Evolutionary conservation across 495 filamentous ascomycete species (phyloP).

Genomic region (Daldinia bambusicola): DNA sequence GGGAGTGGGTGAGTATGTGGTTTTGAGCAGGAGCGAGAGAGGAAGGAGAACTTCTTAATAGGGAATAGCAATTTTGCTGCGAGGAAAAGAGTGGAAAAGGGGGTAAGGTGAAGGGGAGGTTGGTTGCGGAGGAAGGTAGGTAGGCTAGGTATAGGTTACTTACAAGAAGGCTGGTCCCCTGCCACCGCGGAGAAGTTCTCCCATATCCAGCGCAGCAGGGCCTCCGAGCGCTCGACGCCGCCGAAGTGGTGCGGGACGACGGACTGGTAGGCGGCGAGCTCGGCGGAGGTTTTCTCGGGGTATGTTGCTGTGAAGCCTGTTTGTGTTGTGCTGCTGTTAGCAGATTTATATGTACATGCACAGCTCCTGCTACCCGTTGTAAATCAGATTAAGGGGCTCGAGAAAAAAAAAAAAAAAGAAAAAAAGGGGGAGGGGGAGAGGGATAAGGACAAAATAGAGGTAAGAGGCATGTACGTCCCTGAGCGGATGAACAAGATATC

Average conservation of each 20-base stretch:
- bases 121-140: too few species aligned
- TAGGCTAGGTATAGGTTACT: too few species aligned
- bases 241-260: slow-evolving; percentile 54
- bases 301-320: slow-evolving; percentile 59
- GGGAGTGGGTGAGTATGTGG: not conserved
- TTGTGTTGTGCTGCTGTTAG: slow-evolving; percentile 9
- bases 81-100: too few species aligned
- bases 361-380: too few species aligned
- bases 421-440: not conserved
- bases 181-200: slow-evolving; percentile 61
- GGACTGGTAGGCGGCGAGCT: slow-evolving; percentile 50
- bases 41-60: too few species aligned
- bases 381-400: too few species aligned
- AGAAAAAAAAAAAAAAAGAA: not conserved
- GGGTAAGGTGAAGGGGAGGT: too few species aligned
- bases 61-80: too few species aligned
- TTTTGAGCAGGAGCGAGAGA: too few species aligned
- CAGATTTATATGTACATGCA: too few species aligned
- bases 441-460: not conserved
- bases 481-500: slow-evolving; percentile 65
- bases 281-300: slow-evolving; percentile 41
- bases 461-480: not conserved
- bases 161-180: slow-evolving; percentile 62
- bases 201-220: slow-evolving; percentile 56
- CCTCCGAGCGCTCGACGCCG: slow-evolving; percentile 62